A percentile compares a stretch with the other conserved stretches of the same genome.
These are phyloP conservation scores for Tritrichomonas foetus DNA, from an alignment of 208 protist genomes.

Conservation along the genomic window DNA sequence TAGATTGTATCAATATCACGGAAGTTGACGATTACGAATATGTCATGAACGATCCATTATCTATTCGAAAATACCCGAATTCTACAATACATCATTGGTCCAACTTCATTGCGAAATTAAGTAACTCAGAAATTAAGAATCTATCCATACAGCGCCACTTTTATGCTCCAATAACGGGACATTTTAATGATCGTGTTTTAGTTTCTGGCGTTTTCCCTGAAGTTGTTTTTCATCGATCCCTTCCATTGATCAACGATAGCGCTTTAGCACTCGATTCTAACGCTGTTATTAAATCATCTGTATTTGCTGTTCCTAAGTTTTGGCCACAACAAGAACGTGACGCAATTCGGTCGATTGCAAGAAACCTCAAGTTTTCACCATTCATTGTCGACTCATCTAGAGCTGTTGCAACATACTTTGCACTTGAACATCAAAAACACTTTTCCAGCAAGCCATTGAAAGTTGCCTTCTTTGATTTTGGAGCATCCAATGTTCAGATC, in stretches of 20 bases:
- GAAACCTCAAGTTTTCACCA: background rate
- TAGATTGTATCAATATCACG: background rate
- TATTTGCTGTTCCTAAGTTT: background rate
- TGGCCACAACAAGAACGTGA: background rate
- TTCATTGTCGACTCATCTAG: background rate
- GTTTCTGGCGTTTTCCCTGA: background rate
- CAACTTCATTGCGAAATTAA: background rate
- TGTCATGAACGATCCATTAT: background rate
- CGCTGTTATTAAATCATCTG: background rate
- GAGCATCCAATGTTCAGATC: background rate
- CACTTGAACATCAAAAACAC: background rate
- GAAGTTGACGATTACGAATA: background rate
- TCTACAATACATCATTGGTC: background rate
- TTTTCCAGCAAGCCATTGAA: background rate
- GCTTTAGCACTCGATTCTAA: background rate
- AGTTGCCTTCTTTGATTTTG: background rate
- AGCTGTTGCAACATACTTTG: background rate
- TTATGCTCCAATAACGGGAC: background rate
- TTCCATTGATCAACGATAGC: background rate
- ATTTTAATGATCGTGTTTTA: background rate
- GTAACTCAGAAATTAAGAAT: background rate
- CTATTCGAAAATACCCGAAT: background rate
- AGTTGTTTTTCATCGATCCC: background rate
- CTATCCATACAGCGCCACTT: background rate
- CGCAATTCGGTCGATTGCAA: background rate